Conservation (phyloP, 2,329 filamentous ascomycete genomes). For the Alternaria novae-zelandiae region DNA sequence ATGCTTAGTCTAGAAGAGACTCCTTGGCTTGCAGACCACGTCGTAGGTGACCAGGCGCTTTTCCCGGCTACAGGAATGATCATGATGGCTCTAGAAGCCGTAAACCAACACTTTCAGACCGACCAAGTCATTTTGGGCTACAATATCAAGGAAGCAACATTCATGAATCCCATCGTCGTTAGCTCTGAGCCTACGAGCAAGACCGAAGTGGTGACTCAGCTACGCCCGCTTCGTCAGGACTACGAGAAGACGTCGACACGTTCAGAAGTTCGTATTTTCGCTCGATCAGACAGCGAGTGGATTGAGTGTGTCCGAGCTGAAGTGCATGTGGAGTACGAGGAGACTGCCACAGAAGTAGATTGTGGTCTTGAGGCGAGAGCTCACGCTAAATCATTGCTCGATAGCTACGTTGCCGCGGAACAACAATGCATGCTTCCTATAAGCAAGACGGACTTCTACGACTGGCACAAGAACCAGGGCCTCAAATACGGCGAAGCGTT, state of each 20-base stretch:
- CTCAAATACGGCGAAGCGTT: background rate
- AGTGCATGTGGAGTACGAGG: background rate
- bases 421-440: background rate
- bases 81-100: background rate
- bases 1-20: slow-evolving; percentile 43
- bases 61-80: slow-evolving; percentile 30
- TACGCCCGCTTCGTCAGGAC: background rate
- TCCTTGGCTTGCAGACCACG: slow-evolving; percentile 26
- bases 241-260: background rate
- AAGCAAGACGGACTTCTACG: background rate
- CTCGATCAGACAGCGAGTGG: background rate
- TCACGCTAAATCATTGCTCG: background rate
- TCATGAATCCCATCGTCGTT: background rate
- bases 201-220: background rate
- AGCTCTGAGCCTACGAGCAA: background rate
- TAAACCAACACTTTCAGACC: background rate
- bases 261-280: background rate
- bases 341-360: background rate
- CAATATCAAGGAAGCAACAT: background rate
- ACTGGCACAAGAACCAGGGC: background rate
- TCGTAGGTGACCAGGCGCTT: slow-evolving; percentile 17
- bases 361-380: background rate
- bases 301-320: background rate
- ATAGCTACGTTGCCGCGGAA: background rate
- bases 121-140: background rate